Percentiles rank a stretch among this genome's conserved stretches.
phyloP scores from a whole-genome alignment of 306 rosid species.

The Rubus idaeus region DNA sequence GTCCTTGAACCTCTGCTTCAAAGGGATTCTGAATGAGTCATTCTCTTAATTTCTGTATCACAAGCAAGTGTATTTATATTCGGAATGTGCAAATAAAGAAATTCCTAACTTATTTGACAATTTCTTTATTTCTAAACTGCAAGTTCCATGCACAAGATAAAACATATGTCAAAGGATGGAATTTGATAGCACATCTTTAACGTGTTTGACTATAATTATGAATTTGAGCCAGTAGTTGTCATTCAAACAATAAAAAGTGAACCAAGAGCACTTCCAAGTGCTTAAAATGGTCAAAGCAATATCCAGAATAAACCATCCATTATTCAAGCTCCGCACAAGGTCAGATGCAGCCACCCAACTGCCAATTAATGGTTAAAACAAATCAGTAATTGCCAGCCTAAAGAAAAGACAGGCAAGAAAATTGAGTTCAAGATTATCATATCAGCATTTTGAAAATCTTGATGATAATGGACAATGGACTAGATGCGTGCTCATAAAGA shows the following conservation, averaged over 20 bases:
- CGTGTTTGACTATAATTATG: constrained; percentile 20
- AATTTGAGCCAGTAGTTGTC: constrained; percentile 18
- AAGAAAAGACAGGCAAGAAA: neutral
- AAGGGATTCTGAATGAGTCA: constrained; percentile 38
- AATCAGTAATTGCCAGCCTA: constrained; percentile 7
- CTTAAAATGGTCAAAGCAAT: constrained; percentile 7
- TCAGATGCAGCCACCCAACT: constrained; percentile 83
- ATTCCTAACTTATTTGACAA: constrained; percentile 12
- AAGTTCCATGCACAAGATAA: constrained; percentile 4
- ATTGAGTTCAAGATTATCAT: neutral
- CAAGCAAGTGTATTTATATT: constrained; percentile 26
- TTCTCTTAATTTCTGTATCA: constrained; percentile 13
- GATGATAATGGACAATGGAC: neutral
- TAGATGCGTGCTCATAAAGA: neutral
- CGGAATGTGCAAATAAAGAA: constrained; percentile 14
- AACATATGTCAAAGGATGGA: constrained; percentile 5
- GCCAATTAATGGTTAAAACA: constrained; percentile 33
- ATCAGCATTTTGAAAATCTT: constrained; percentile 5
- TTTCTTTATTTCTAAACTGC: neutral
- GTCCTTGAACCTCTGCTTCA: constrained; percentile 68
- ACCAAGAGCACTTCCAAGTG: constrained; percentile 25
- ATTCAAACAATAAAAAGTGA: constrained; percentile 8
- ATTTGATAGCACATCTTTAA: constrained; percentile 21
- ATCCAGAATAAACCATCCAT: constrained; percentile 7
- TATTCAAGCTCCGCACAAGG: constrained; percentile 26